These are phyloP conservation scores for Rhizopogon vulgaris DNA, from an alignment of 768 basidiomycete species.

Conservation along the genomic window DNA sequence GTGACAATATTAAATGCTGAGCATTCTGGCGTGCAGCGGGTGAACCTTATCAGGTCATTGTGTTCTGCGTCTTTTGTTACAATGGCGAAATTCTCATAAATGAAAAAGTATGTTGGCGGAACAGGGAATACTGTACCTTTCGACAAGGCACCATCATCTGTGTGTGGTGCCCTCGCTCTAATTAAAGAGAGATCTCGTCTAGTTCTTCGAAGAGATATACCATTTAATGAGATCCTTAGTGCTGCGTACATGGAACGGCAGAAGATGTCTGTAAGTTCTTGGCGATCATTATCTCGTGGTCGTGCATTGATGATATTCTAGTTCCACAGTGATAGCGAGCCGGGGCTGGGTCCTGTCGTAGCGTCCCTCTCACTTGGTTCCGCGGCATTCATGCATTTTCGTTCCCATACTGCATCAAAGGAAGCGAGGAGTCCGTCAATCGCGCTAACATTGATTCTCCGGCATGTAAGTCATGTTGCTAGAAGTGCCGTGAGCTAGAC, in stretches of 20 bases:
- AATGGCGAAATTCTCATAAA: conserved; percentile 5
- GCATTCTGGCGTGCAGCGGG: conserved; percentile 44
- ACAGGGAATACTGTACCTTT: conserved; percentile 69
- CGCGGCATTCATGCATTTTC: conserved; percentile 76
- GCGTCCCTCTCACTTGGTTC: conserved; percentile 76
- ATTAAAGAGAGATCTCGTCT: conserved; percentile 50
- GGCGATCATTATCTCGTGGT: background rate
- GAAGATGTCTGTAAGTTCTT: conserved; percentile 66
- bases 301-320: conserved; percentile 21
- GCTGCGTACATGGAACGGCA: conserved; percentile 84
- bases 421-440: conserved; percentile 22
- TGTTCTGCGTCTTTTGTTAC: background rate
- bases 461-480: conserved; percentile 45
- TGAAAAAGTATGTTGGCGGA: conserved; percentile 66
- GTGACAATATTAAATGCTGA: background rate
- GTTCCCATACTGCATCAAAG: conserved; percentile 37
- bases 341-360: conserved; percentile 64
- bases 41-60: conserved; percentile 64
- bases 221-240: conserved; percentile 76
- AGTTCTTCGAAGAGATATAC: conserved; percentile 32
- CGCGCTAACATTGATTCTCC: conserved; percentile 51
- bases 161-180: conserved; percentile 48
- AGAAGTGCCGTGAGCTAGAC: background rate
- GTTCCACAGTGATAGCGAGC: conserved; percentile 80
- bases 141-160: conserved; percentile 49